phyloP scores from a whole-genome alignment of 805 yeast genomes.

The Cyberlindnera euphorbiae region DNA sequence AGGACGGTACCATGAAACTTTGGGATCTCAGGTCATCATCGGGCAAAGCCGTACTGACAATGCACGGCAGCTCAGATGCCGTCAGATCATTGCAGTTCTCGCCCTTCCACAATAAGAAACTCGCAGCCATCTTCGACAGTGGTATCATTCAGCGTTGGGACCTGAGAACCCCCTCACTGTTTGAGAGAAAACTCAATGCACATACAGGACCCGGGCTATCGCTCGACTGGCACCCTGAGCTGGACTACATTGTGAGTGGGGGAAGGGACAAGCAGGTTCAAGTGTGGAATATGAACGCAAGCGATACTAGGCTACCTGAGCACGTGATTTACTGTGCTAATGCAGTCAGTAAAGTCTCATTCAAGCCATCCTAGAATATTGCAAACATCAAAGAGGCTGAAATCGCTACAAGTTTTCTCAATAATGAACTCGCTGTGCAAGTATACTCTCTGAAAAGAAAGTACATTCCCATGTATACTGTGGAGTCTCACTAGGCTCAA shows the following conservation, averaged over 20 bases:
- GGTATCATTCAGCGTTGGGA: conserved; percentile 90
- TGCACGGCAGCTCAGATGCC: conserved; percentile 68
- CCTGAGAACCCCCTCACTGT: conserved; percentile 55
- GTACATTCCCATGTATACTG: conserved; percentile 58
- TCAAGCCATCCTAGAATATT: conserved; percentile 43
- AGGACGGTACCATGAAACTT: conserved; percentile 70
- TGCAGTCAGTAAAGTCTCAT: conserved; percentile 71
- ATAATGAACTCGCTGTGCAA: conserved; percentile 61
- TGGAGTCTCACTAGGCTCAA: conserved; percentile 44
- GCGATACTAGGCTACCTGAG: conserved; percentile 50
- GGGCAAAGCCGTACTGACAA: conserved; percentile 44
- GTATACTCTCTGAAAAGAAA: conserved; percentile 68
- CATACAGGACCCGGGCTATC: conserved; percentile 90
- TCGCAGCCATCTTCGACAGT: conserved; percentile 82
- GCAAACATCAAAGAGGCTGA: conserved; percentile 50
- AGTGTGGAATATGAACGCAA: conserved; percentile 59
- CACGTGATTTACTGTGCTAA: conserved; percentile 68
- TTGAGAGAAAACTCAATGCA: conserved; percentile 75
- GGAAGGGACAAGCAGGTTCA: conserved; percentile 86
- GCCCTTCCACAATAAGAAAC: conserved; percentile 47
- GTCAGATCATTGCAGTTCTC: conserved; percentile 51
- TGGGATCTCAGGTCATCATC: conserved; percentile 62
- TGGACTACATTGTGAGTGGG: conserved; percentile 81
- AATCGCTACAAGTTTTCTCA: conserved; percentile 68
- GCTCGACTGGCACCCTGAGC: conserved; percentile 81